Evolutionary conservation across 352 stramenopile genomes (phyloP), one percentile per base, ranked within the genome.

Genomic region (Phytophthora tubulina): DNA sequence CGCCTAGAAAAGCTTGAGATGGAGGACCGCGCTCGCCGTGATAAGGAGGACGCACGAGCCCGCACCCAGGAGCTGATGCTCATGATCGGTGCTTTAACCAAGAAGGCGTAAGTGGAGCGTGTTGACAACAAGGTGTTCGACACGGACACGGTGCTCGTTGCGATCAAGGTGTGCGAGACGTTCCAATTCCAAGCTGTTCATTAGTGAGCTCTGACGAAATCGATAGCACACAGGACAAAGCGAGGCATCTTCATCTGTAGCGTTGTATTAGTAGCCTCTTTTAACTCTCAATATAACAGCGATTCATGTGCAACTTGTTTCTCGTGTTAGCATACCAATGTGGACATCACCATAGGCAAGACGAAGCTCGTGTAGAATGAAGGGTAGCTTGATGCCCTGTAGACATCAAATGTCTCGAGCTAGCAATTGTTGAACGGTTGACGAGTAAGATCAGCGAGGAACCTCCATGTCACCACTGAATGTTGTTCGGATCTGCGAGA

Each of bases 31-130:
- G 49, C 51, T 15, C 49, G 61, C 10, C 61, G 61, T 36, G 61
- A 55, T n/a, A 61, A 53, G 39, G 50, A 49, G 5, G 61, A 68
- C 4, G 39, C 61, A 1, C 49, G 51, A 4, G 51, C 39, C 4
- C 50, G 30, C 8, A 68, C 61, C 0, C 61, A 68, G 8, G 61
- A 68, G n/a, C 3, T 60, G 50, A 2, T 54, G 42, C 31, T 61
- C 0, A 7, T 68, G 4, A 46, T 61, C 9, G 50, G 50, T 5
- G 36, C 30, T 8, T 8, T 61, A 0, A 39, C 21, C 14, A 68
- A 68, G 32, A 46, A 60, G 32, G 15, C 31, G 17, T 61, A 42
- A n/a, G 15, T 33, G n/a, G 7, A 17, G 30, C 11, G 30, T 11
- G 41, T 30, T 3, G 13, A 42, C 10, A 13, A 6, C 10, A 17